A percentile compares a stretch with the other conserved stretches of the same genome.
Conservation (phyloP, 176 grass and related monocot genomes). For the Echinochloa phyllopogon region DNA sequence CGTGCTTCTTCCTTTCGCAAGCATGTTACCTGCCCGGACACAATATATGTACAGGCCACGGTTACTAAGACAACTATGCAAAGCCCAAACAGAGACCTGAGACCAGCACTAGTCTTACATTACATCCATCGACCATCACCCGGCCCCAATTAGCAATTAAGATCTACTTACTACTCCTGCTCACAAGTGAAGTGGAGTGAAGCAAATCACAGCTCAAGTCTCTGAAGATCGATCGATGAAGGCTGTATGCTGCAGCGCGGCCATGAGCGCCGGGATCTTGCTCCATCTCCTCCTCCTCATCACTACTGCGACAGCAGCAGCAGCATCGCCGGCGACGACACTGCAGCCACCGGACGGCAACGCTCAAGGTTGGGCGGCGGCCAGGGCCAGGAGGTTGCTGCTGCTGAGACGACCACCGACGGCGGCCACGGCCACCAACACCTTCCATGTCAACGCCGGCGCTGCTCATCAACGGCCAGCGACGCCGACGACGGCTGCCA, state of each 20-base stretch:
- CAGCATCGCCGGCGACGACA: not conserved
- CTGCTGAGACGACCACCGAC: slow-evolving; percentile 33
- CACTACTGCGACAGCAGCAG: not conserved
- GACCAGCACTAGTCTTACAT: not conserved
- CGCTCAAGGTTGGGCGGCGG: not conserved
- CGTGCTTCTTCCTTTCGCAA: not conserved
- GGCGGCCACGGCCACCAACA: not conserved
- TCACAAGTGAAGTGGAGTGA: not conserved
- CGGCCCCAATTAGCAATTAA: too few relatives aligned
- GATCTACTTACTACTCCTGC: not conserved
- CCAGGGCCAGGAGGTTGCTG: slow-evolving; percentile 61
- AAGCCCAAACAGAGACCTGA: not conserved
- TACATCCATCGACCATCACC: not conserved
- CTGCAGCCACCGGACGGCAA: not conserved
- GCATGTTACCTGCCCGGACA: not conserved
- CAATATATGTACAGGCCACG: not conserved
- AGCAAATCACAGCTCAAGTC: not conserved
- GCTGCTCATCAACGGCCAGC: not conserved
- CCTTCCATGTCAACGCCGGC: not conserved
- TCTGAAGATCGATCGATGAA: not conserved
- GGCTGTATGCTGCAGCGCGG: slow-evolving; percentile 24
- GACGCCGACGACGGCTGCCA: not conserved
- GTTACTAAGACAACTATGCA: not conserved
- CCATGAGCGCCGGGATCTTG: slow-evolving; percentile 44
- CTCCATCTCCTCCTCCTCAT: slow-evolving; percentile 44